These are phyloP conservation scores for Striga asiatica DNA, from an alignment of 257 asterid species.

Conservation along the genomic window DNA sequence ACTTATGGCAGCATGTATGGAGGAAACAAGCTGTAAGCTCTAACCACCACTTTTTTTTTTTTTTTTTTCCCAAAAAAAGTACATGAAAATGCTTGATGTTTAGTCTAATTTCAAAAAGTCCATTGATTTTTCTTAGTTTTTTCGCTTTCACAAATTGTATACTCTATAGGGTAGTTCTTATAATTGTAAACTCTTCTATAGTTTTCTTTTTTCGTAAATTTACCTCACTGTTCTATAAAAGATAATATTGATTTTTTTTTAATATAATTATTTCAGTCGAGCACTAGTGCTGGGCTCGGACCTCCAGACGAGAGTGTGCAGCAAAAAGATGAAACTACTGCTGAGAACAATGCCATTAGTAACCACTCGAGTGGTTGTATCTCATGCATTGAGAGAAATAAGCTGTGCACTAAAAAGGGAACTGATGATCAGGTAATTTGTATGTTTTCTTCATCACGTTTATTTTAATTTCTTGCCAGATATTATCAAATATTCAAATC, in stretches of 20 bases:
- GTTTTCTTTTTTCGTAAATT: not conserved
- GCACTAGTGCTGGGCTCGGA: conserved; percentile 39
- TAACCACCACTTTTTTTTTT: not conserved
- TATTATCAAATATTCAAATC: not conserved
- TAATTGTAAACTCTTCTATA: not conserved
- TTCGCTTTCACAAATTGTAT: no score
- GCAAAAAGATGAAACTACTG: conserved; percentile 59
- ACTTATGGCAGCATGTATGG: conserved; percentile 99
- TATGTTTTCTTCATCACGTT: not conserved
- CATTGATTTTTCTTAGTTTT: no score
- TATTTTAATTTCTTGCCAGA: not conserved
- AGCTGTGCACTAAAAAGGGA: conserved; percentile 61
- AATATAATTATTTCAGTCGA: conserved; percentile 41
- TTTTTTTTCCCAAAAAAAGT: not conserved
- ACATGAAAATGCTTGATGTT: not conserved
- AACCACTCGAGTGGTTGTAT: conserved; percentile 60
- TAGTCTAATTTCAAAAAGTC: not conserved
- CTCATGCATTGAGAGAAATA: conserved; percentile 43
- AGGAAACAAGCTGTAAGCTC: conserved; percentile 84
- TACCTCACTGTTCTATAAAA: not conserved
- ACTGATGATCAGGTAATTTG: conserved; percentile 75
- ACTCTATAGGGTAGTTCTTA: not conserved
- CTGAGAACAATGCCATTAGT: conserved; percentile 65
- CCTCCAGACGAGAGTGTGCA: conserved; percentile 71
- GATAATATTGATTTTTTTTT: not conserved